These are phyloP conservation scores for Lithocarpus polystachyus DNA, from an alignment of 306 rosid genomes.

Conservation along the genomic window DNA sequence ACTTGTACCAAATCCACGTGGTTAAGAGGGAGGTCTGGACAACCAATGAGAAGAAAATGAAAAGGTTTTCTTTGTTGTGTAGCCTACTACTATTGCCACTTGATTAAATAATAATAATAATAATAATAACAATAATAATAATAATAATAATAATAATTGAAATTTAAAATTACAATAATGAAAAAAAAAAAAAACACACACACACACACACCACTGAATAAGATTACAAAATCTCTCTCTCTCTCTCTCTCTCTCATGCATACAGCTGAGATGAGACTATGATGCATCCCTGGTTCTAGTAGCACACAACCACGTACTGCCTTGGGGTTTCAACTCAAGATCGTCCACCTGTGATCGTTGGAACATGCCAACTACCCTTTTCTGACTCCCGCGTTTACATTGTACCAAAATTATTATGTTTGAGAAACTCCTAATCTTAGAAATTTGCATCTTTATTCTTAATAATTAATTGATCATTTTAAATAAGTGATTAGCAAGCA, in stretches of 20 bases:
- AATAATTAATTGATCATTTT: background rate
- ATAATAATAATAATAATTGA: too few species aligned
- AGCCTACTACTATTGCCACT: too few species aligned
- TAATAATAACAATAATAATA: too few species aligned
- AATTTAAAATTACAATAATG: too few species aligned
- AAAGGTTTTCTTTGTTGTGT: too few species aligned
- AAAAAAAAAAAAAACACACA: too few species aligned
- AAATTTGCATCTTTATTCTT: background rate
- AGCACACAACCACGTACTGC: constrained; percentile 86
- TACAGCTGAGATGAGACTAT: background rate
- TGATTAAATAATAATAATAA: too few species aligned
- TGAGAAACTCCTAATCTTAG: background rate
- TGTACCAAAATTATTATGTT: constrained; percentile 1
- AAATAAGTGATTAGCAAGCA: background rate
- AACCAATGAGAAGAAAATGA: too few species aligned
- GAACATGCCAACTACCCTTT: constrained; percentile 81
- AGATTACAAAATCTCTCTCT: too few species aligned
- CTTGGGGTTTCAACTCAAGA: constrained; percentile 63
- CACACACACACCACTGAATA: too few species aligned
- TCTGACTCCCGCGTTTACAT: constrained; percentile 63
- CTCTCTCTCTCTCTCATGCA: background rate
- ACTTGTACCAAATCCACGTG: too few species aligned
- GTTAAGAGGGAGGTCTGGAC: too few species aligned
- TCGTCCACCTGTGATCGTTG: constrained; percentile 68
- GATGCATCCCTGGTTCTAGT: constrained; percentile 42